Conservation (phyloP, 202 grass and related monocot genomes). For the Panicum hallii region DNA sequence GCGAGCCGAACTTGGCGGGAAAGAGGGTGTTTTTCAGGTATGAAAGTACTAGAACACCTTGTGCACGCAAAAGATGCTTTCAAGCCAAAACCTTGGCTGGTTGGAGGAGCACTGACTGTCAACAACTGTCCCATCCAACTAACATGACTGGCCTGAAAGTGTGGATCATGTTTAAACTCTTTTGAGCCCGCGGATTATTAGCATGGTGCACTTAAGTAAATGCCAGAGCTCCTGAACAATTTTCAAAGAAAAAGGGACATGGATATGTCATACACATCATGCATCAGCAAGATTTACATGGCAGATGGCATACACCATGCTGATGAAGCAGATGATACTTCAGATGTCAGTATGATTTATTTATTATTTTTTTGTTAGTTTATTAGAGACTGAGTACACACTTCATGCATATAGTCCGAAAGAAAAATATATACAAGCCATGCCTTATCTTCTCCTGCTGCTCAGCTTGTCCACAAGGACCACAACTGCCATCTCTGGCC, state of each 20-base stretch:
- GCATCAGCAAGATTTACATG: neutral
- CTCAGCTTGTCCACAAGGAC: slow-evolving; percentile 41
- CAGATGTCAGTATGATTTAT: neutral
- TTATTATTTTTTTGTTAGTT: neutral
- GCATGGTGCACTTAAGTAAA: neutral
- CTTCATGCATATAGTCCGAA: neutral
- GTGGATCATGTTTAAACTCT: neutral
- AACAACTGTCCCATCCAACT: neutral
- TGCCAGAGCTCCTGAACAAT: neutral
- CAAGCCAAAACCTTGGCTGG: slow-evolving; percentile 9
- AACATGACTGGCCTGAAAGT: neutral
- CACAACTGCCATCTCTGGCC: slow-evolving; percentile 24
- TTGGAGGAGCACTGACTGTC: neutral
- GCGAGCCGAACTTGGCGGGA: slow-evolving; percentile 4
- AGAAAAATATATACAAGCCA: neutral
- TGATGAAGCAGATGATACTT: neutral
- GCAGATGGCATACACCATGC: neutral
- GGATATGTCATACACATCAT: neutral
- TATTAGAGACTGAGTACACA: neutral
- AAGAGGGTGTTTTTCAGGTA: slow-evolving; percentile 40
- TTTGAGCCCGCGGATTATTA: neutral
- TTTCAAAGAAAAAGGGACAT: neutral
- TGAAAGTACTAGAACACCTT: neutral
- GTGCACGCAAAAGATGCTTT: slow-evolving; percentile 37
- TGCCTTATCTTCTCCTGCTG: slow-evolving; percentile 36